Percentiles rank a stretch among this genome's conserved stretches.
Evolutionary conservation across 441 rosid species (phyloP).

Genomic region (Isatis lusitanica): DNA sequence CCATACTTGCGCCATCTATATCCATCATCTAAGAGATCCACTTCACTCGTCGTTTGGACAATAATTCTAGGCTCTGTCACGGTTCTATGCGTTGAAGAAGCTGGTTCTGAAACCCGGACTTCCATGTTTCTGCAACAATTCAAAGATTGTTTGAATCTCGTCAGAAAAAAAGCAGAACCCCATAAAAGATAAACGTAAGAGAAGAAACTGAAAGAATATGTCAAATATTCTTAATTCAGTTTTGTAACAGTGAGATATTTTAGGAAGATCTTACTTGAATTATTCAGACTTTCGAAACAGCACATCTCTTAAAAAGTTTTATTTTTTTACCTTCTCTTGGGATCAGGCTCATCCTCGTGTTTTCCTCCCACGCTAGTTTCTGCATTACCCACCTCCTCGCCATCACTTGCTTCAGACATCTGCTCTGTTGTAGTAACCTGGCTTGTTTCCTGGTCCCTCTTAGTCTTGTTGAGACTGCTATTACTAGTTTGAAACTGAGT

Average conservation of each 20-base stretch:
- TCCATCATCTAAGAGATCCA: conserved; percentile 84
- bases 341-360: conserved; percentile 63
- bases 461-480: conserved; percentile 34
- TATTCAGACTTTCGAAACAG: background rate
- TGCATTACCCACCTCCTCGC: conserved; percentile 61
- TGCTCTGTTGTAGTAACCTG: conserved; percentile 52
- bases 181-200: background rate
- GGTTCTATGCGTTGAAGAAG: conserved; percentile 51
- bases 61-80: conserved; percentile 72
- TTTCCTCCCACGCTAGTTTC: conserved; percentile 44
- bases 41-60: conserved; percentile 82
- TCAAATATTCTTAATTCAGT: too few relatives aligned
- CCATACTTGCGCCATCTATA: conserved; percentile 90
- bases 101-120: conserved; percentile 46
- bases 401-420: conserved; percentile 54
- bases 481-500: conserved; percentile 9
- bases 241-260: too few relatives aligned
- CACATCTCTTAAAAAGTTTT: background rate
- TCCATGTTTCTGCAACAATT: conserved; percentile 48
- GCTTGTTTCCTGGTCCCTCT: conserved; percentile 59
- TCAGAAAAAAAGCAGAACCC: background rate
- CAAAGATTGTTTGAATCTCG: background rate
- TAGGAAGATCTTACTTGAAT: too few relatives aligned
- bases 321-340: conserved; percentile 57
- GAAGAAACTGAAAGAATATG: too few relatives aligned